Evolutionary conservation across 352 stramenopile species (phyloP), one percentile per base, ranked within the genome.

Genomic region (Globisporangium middletonii): DNA sequence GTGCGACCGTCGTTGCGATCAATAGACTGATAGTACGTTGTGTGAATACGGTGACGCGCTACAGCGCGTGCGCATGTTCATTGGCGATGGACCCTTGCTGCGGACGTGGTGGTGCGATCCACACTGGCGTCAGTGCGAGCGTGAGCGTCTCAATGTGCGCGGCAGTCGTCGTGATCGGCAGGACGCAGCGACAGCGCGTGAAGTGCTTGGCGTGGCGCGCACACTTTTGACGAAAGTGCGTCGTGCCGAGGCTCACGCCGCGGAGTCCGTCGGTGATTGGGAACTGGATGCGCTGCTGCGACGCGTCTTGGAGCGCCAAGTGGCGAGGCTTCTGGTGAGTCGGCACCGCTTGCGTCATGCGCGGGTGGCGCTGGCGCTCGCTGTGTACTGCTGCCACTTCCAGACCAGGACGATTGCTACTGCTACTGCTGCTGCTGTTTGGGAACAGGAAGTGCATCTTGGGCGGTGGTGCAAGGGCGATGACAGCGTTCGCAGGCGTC

Each of bases 141-240:
- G 48, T 72, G 37, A 89, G 70, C 2, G 75, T 55, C 65, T 87
- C 75, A 16, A 91, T 58, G 35, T 86, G 72, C 46, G 73, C 74
- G 33, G 78, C 59, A 15, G 75, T 82, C 7, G 71, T 75, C 4
- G 80, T 62, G 19, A 87, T 64, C 0, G 77, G 73, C 48, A 91
- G 60, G 13, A 88, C 70, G 46, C 81, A 91, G 13, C 78, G 72
- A 28, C 81, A 91, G 48, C 74, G 65, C 15, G 73, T 84, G 59
- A 80, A 88, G 2, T 77, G 62, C 19, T 67, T 43, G n/a, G 71
- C 62, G 53, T 91, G 78, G 7, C 75, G 68, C 27, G 30, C 38
- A 41, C 81, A 91, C 37, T 88, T 83, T 50, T 83, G 84, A 4
- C 77, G 75, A 45, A 79, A 87, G 12, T 68, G 35, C 11, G 59